Percentiles rank a stretch among this genome's conserved stretches.
These are phyloP conservation scores for Penicillium oxalicum DNA, from an alignment of 2,329 filamentous ascomycete species.

Conservation along the genomic window DNA sequence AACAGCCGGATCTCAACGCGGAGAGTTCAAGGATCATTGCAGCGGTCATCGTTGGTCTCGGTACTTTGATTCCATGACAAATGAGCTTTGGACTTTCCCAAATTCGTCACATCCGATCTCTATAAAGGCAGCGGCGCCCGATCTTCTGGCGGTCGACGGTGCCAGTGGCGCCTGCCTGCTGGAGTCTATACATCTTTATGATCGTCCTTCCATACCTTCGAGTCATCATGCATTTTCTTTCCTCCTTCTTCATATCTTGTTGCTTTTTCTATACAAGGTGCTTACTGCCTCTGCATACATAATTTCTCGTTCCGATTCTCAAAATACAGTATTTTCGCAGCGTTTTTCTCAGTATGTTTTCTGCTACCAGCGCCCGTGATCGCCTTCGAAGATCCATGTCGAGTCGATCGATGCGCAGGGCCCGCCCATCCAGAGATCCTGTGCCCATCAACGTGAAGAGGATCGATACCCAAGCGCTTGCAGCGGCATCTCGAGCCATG, in stretches of 20 bases:
- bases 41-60: too few species aligned
- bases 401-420: conserved; percentile 32
- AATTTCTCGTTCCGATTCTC: conserved; percentile 12
- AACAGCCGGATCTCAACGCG: too few species aligned
- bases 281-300: conserved; percentile 5
- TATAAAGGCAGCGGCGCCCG: background rate
- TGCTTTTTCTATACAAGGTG: background rate
- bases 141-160: too few species aligned
- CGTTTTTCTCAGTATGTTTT: conserved; percentile 21
- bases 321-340: conserved; percentile 19
- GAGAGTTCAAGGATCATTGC: too few species aligned
- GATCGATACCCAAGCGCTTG: conserved; percentile 32
- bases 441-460: conserved; percentile 28
- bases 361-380: conserved; percentile 25
- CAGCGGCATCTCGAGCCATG: conserved; percentile 42
- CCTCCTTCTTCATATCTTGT: background rate
- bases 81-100: too few species aligned
- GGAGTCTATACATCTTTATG: too few species aligned
- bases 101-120: too few species aligned
- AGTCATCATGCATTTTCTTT: too few species aligned
- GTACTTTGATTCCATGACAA: too few species aligned
- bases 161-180: too few species aligned
- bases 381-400: conserved; percentile 37
- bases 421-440: conserved; percentile 17
- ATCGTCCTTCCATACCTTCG: too few species aligned